These are phyloP conservation scores for Russula abietina DNA, from an alignment of 768 basidiomycete genomes.

Conservation along the genomic window DNA sequence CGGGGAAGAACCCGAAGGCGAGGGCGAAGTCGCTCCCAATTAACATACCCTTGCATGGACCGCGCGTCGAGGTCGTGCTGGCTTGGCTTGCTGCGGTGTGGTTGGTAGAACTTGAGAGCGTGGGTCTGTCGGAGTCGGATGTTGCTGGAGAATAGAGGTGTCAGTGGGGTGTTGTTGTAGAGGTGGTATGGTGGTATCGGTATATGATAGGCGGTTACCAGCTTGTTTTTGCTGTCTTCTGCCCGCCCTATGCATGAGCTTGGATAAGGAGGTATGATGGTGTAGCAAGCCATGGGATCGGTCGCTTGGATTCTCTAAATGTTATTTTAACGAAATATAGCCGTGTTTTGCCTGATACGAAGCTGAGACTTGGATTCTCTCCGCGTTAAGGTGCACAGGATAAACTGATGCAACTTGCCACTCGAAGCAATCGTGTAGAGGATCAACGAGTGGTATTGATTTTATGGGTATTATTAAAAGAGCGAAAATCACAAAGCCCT, in stretches of 20 bases:
- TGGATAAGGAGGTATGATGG: neutral
- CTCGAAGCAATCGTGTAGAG: too few species aligned
- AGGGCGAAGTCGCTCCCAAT: conserved; percentile 57
- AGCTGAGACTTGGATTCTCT: too few species aligned
- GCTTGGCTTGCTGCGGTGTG: conserved; percentile 83
- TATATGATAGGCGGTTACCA: neutral
- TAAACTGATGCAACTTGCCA: too few species aligned
- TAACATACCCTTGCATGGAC: conserved; percentile 80
- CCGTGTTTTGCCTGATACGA: neutral
- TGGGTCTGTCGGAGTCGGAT: conserved; percentile 22
- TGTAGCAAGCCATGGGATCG: neutral
- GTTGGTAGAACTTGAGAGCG: conserved; percentile 60
- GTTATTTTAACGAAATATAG: neutral
- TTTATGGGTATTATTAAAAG: neutral
- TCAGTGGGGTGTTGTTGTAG: neutral
- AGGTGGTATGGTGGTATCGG: neutral
- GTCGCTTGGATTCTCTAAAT: neutral
- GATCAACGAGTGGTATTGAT: too few species aligned
- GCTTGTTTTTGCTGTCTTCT: neutral
- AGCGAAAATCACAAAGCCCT: neutral
- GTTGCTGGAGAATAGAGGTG: neutral
- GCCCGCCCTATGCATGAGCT: neutral
- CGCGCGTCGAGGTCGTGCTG: conserved; percentile 76
- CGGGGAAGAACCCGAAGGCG: conserved; percentile 30
- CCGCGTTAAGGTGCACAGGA: too few species aligned